These are phyloP conservation scores for Murraya paniculata DNA, from an alignment of 345 rosid genomes.

Conservation along the genomic window DNA sequence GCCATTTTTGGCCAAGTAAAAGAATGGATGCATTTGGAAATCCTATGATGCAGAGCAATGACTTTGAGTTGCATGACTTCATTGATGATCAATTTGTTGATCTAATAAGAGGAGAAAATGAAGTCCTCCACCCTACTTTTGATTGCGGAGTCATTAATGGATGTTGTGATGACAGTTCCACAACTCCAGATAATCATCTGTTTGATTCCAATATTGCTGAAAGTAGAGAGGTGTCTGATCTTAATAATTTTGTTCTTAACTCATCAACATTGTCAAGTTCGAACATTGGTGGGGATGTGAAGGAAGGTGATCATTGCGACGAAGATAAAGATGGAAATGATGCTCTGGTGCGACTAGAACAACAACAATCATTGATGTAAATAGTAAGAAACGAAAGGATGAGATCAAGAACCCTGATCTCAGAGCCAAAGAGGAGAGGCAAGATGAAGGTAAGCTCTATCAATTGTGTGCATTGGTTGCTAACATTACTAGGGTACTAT, in stretches of 20 bases:
- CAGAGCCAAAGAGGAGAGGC: slow-evolving; percentile 65
- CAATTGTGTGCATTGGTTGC: slow-evolving; percentile 84
- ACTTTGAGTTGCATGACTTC: slow-evolving; percentile 49
- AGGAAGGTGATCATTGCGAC: slow-evolving; percentile 7
- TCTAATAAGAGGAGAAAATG: slow-evolving; percentile 52
- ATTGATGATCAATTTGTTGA: slow-evolving; percentile 49
- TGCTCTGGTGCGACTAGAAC: slow-evolving; percentile 52
- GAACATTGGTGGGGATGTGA: slow-evolving; percentile 21
- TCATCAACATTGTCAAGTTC: slow-evolving; percentile 35
- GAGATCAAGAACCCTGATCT: slow-evolving; percentile 75
- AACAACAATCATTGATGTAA: neutral
- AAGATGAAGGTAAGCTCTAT: slow-evolving; percentile 88
- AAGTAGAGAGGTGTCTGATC: slow-evolving; percentile 25
- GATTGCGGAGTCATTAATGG: slow-evolving; percentile 34
- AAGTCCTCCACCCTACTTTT: slow-evolving; percentile 23
- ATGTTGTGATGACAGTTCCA: slow-evolving; percentile 25
- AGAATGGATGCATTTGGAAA: slow-evolving; percentile 19
- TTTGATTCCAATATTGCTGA: slow-evolving; percentile 14
- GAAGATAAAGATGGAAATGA: slow-evolving; percentile 46
- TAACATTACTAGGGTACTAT: slow-evolving; percentile 76
- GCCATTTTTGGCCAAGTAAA: neutral
- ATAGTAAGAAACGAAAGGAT: slow-evolving; percentile 36
- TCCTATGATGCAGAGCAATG: slow-evolving; percentile 24
- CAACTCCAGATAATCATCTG: slow-evolving; percentile 23
- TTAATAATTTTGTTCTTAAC: slow-evolving; percentile 23